phyloP scores from a whole-genome alignment of 2,329 filamentous ascomycete species.

The Akanthomyces dipterigenus region DNA sequence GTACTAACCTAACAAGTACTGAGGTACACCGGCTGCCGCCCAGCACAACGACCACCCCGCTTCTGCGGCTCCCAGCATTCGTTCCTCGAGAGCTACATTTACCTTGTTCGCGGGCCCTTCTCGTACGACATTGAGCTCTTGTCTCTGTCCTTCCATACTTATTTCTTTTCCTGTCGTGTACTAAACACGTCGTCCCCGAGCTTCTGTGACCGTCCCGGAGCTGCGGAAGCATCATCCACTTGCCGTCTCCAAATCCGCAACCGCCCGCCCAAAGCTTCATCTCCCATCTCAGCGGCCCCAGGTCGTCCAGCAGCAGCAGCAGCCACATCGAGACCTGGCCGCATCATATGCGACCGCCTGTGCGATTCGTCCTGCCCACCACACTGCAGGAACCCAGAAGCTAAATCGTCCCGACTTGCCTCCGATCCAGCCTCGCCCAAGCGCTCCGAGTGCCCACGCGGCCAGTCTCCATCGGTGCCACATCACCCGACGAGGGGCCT shows the following conservation, averaged over 20 bases:
- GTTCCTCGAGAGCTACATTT: conserved; percentile 5
- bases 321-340: conserved; percentile 22
- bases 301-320: not conserved
- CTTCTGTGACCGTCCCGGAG: not conserved
- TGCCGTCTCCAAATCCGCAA: not conserved
- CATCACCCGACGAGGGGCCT: not conserved
- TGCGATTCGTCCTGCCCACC: conserved; percentile 12
- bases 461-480: not conserved
- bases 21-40: not conserved
- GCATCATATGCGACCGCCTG: conserved; percentile 24
- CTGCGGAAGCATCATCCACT: not conserved
- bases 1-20: too few species aligned
- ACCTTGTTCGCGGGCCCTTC: not conserved
- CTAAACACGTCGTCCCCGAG: not conserved
- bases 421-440: not conserved
- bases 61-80: not conserved
- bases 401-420: not conserved
- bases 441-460: not conserved
- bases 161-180: not conserved
- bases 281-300: not conserved
- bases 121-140: not conserved
- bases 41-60: conserved; percentile 8
- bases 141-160: not conserved
- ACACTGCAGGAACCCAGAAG: not conserved
- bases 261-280: not conserved